Conservation (phyloP, 2,329 filamentous ascomycete genomes). For the Albifimbria verrucaria region DNA sequence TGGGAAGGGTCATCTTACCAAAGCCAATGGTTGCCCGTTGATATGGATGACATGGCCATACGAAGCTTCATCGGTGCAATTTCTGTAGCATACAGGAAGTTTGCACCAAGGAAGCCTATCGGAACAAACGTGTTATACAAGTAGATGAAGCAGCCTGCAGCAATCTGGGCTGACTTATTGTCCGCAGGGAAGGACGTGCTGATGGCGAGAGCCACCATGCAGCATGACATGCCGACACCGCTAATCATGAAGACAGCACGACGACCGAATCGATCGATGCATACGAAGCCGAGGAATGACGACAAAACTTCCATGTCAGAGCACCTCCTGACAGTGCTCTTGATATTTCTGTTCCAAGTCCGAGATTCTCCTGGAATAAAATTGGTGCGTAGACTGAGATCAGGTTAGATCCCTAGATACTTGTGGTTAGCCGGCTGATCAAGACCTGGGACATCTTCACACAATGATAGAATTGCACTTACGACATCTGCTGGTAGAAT, state of each 20-base stretch:
- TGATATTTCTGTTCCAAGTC: constrained; percentile 15
- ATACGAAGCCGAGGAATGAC: constrained; percentile 23
- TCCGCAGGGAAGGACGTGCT: constrained; percentile 16
- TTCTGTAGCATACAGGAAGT: constrained; percentile 56
- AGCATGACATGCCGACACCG: constrained; percentile 20
- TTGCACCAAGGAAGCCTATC: constrained; percentile 60
- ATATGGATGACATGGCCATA: constrained; percentile 47
- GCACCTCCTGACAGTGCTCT: constrained; percentile 21
- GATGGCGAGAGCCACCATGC: constrained; percentile 22
- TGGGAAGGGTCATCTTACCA: constrained; percentile 14
- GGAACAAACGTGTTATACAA: constrained; percentile 67
- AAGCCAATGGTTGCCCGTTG: constrained; percentile 38
- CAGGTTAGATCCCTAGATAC: constrained; percentile 17
- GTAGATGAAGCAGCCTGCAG: constrained; percentile 50
- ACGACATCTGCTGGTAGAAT: constrained; percentile 26
- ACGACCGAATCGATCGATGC: constrained; percentile 25
- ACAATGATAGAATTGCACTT: constrained; percentile 8
- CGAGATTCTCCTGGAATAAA: constrained; percentile 23
- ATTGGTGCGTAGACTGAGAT: constrained; percentile 26
- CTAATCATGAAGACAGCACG: constrained; percentile 21
- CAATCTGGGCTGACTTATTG: constrained; percentile 19
- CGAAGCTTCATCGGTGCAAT: constrained; percentile 46
- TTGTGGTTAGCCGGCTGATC: not conserved
- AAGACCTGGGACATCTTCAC: not conserved
- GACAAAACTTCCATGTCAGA: constrained; percentile 29